Evolutionary conservation across 2,329 filamentous ascomycete species (phyloP).

Genomic region (Fusarium hainanense): DNA sequence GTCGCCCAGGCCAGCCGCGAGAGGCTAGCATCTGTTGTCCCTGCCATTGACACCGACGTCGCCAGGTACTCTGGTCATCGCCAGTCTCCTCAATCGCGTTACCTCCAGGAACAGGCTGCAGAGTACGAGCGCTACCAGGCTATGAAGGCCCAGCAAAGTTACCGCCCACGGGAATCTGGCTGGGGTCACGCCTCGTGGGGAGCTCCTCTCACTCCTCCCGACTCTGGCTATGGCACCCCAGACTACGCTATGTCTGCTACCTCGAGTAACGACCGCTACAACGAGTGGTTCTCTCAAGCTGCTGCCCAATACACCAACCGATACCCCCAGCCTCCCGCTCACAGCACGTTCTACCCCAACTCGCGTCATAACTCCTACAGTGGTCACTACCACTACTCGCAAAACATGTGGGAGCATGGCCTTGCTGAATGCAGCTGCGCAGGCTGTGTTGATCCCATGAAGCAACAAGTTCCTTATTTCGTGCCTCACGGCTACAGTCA

Average conservation of each 20-base stretch:
- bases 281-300: constrained; percentile 66
- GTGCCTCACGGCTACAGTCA: constrained; percentile 62
- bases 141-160: constrained; percentile 57
- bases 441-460: constrained; percentile 59
- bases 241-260: constrained; percentile 68
- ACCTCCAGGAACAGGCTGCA: constrained; percentile 66
- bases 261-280: constrained; percentile 65
- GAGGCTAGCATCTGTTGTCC: constrained; percentile 60
- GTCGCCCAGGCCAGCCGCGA: constrained; percentile 62
- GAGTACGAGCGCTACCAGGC: constrained; percentile 64
- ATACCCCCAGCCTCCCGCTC: constrained; percentile 57
- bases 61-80: constrained; percentile 53
- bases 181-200: constrained; percentile 60
- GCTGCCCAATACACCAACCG: constrained; percentile 57
- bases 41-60: constrained; percentile 59
- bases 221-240: constrained; percentile 71
- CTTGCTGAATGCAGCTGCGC: constrained; percentile 62
- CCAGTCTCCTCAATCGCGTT: constrained; percentile 56
- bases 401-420: constrained; percentile 64
- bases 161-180: constrained; percentile 58
- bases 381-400: constrained; percentile 58
- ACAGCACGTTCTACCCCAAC: constrained; percentile 54
- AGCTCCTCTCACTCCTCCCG: constrained; percentile 67
- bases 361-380: constrained; percentile 56
- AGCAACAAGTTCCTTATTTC: constrained; percentile 63